Conservation (phyloP, 2,329 filamentous ascomycete species). For the Alternaria postmessia region DNA sequence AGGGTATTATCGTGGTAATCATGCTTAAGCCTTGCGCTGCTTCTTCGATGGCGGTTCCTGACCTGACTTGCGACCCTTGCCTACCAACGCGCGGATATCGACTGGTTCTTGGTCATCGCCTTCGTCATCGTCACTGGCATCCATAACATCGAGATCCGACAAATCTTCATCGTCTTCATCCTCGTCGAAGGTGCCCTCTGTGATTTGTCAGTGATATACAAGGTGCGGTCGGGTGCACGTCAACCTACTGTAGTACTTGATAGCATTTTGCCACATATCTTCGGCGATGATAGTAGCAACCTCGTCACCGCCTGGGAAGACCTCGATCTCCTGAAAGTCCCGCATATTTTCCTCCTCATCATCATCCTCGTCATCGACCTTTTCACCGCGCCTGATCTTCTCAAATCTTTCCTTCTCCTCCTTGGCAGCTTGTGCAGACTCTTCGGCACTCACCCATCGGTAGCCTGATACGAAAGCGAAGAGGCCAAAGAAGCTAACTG, state of each 20-base stretch:
- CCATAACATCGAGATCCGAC: slow-evolving; percentile 70
- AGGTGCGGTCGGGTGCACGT: background rate
- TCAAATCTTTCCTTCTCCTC: slow-evolving; percentile 67
- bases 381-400: slow-evolving; percentile 51
- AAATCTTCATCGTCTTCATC: slow-evolving; percentile 61
- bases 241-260: slow-evolving; percentile 87
- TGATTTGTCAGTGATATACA: slow-evolving; percentile 48
- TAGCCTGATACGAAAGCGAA: slow-evolving; percentile 77
- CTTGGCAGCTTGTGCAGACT: slow-evolving; percentile 69
- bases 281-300: slow-evolving; percentile 82
- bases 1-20: background rate
- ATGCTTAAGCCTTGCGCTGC: slow-evolving; percentile 50
- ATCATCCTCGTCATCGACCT: slow-evolving; percentile 46
- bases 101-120: slow-evolving; percentile 62
- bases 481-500: slow-evolving; percentile 84
- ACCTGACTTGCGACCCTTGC: slow-evolving; percentile 56
- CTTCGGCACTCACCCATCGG: slow-evolving; percentile 74
- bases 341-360: slow-evolving; percentile 66
- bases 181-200: slow-evolving; percentile 66
- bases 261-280: slow-evolving; percentile 86
- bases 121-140: slow-evolving; percentile 56
- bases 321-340: slow-evolving; percentile 75
- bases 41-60: slow-evolving; percentile 49
- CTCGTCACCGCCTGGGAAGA: slow-evolving; percentile 88
- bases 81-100: slow-evolving; percentile 57